These are phyloP conservation scores for Avena insularis DNA, from an alignment of 176 grass and related monocot species.

Conservation along the genomic window DNA sequence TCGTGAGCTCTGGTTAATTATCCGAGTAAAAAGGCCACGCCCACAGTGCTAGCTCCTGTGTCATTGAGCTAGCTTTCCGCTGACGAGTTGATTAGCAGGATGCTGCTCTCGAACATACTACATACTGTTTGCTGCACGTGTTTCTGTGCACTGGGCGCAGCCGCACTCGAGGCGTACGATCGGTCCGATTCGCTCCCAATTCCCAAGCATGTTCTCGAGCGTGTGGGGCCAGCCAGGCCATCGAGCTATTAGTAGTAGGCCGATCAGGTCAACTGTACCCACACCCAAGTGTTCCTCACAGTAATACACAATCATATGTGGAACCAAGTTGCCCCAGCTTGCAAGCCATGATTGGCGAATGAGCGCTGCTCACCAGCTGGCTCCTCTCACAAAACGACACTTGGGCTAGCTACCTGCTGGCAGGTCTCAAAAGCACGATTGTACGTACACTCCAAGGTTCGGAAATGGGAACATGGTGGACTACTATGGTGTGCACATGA, in stretches of 20 bases:
- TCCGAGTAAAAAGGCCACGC: background rate
- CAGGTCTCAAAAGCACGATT: background rate
- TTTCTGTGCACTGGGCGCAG: background rate
- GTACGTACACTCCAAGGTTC: constrained; percentile 4
- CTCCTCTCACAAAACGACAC: background rate
- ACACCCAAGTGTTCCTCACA: background rate
- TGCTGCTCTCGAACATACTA: background rate
- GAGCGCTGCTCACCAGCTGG: background rate
- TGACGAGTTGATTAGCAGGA: background rate
- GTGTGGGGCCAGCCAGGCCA: background rate
- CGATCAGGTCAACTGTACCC: background rate
- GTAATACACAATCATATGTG: background rate
- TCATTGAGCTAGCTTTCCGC: background rate
- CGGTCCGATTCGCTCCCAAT: background rate
- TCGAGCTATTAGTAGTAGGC: too few species aligned
- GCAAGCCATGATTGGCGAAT: constrained; percentile 16
- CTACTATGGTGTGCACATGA: background rate
- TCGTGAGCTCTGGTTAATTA: too few species aligned
- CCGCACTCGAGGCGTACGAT: background rate
- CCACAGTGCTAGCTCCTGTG: too few species aligned
- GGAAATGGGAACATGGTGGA: background rate
- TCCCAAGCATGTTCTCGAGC: background rate
- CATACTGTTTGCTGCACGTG: background rate
- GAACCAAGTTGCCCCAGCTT: background rate
- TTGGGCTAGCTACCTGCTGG: background rate